phyloP scores from a whole-genome alignment of 2,329 filamentous ascomycete species.

The Fusarium chuoi region DNA sequence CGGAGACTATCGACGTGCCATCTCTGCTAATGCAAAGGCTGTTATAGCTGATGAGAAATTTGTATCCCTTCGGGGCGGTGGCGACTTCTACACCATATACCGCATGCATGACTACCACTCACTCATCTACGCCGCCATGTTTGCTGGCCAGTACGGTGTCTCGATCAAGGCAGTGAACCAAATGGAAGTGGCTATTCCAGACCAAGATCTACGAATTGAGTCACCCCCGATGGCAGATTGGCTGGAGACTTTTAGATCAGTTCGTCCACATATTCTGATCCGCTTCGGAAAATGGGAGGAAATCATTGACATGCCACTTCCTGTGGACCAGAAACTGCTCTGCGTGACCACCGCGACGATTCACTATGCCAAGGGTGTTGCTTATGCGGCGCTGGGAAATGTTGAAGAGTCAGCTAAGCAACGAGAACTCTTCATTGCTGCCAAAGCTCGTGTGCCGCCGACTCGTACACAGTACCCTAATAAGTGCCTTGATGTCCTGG shows the following conservation, averaged over 20 bases:
- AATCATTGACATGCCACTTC: conserved; percentile 65
- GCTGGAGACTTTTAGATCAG: conserved; percentile 73
- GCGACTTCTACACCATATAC: conserved; percentile 80
- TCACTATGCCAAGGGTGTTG: conserved; percentile 75
- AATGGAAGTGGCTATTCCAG: conserved; percentile 70
- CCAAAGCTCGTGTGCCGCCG: conserved; percentile 60
- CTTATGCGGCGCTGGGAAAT: conserved; percentile 66
- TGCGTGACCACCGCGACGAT: conserved; percentile 73
- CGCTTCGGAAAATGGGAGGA: conserved; percentile 78
- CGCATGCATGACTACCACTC: conserved; percentile 78
- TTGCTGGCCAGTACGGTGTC: conserved; percentile 70
- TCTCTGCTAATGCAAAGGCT: conserved; percentile 69
- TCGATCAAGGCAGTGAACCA: conserved; percentile 67
- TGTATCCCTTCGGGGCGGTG: conserved; percentile 62
- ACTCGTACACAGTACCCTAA: conserved; percentile 76
- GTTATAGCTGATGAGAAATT: conserved; percentile 74
- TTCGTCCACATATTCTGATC: conserved; percentile 74
- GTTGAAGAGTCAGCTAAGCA: conserved; percentile 63
- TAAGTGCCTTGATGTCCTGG: conserved; percentile 69
- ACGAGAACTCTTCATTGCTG: conserved; percentile 60
- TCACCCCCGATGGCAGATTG: conserved; percentile 80
- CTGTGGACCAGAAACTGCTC: conserved; percentile 67
- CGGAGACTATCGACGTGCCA: conserved; percentile 73
- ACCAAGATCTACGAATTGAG: conserved; percentile 54
- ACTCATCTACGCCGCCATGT: conserved; percentile 79